Evolutionary conservation across 2,329 filamentous ascomycete genomes (phyloP), one percentile per base, ranked within the genome.

Genomic region (Plectosphaerella sp.): DNA sequence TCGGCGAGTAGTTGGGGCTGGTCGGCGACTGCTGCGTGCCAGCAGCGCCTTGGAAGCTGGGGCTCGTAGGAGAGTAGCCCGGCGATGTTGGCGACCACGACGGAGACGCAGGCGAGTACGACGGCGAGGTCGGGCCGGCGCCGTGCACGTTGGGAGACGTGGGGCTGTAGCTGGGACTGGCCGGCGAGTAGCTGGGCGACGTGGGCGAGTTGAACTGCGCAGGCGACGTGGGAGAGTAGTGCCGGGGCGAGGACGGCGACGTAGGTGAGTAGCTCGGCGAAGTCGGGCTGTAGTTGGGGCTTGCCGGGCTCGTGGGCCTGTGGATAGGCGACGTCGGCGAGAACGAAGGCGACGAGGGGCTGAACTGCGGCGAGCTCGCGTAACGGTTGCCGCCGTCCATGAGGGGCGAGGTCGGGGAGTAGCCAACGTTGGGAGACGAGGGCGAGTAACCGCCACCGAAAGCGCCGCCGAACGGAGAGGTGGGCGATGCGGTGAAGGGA

Each of bases 21-120:
- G 82, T 85, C 20, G 86, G 84, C 36, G 83, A 86, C 60, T 75
- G 71, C 59, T 78, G 74, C 48, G 43, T 49, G 52, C 77, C 70
- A 60, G 81, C 76, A 51, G 76, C 75, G 58, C 75, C 77, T 59
- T 77, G 73, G 78, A 82, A 84, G 54, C 74, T 75, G 28, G 83
- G 83, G 60, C 82, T 85, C 43, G 82, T 85, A 5, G 83, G 82
- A 47, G 82, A 85, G 70, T 86, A 86, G 55, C 77, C 75, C 12
- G 81, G 81, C 41, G 88, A 91, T 7, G 87, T 89, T 3, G 89
- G 88, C 52, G 88, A 91, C 74, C 89, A 92, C 22, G 79, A 82
- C n/a, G 87, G 88, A 48, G 87, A 90, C 3, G 84, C 84, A 46
- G 87, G 87, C 33, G 79, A 83, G 69, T 87, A 88, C 4, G 76